Percentiles rank a stretch among this genome's conserved stretches.
phyloP scores from a whole-genome alignment of 306 rosid species.

The Malus asiatica region DNA sequence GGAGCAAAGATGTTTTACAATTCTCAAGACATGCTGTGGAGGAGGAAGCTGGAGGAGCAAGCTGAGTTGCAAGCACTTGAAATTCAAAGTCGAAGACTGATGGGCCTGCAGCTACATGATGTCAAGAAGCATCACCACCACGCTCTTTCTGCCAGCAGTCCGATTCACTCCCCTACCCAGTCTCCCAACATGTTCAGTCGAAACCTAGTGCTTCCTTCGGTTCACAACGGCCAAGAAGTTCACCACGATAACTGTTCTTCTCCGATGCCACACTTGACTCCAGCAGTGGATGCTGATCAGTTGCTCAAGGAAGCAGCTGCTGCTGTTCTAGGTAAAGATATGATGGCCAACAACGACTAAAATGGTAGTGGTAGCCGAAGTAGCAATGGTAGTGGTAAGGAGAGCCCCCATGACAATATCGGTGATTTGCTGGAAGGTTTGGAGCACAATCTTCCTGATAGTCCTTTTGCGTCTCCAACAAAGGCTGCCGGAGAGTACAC shows the following conservation, averaged over 20 bases:
- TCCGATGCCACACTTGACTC: constrained; percentile 18
- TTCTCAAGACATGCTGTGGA: constrained; percentile 76
- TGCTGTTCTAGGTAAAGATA: constrained; percentile 28
- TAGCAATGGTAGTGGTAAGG: constrained; percentile 11
- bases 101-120: constrained; percentile 90
- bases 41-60: constrained; percentile 89
- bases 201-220: constrained; percentile 38
- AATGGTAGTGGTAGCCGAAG: constrained; percentile 26
- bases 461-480: constrained; percentile 94
- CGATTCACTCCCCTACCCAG: constrained; percentile 65
- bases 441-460: constrained; percentile 96
- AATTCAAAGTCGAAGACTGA: constrained; percentile 71
- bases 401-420: constrained; percentile 42
- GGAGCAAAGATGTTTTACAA: constrained; percentile 80
- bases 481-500: constrained; percentile 50
- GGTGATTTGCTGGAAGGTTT: constrained; percentile 65
- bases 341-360: constrained; percentile 17
- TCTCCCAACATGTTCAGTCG: constrained; percentile 53
- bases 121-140: constrained; percentile 80
- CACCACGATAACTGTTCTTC: constrained; percentile 39
- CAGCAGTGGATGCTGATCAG: constrained; percentile 30
- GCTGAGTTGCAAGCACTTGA: constrained; percentile 88
- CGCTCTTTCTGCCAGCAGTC: constrained; percentile 58
- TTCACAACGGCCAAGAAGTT: constrained; percentile 44
- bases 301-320: constrained; percentile 13